These are phyloP conservation scores for Xylaria telfairii DNA, from an alignment of 495 filamentous ascomycete species.

Conservation along the genomic window DNA sequence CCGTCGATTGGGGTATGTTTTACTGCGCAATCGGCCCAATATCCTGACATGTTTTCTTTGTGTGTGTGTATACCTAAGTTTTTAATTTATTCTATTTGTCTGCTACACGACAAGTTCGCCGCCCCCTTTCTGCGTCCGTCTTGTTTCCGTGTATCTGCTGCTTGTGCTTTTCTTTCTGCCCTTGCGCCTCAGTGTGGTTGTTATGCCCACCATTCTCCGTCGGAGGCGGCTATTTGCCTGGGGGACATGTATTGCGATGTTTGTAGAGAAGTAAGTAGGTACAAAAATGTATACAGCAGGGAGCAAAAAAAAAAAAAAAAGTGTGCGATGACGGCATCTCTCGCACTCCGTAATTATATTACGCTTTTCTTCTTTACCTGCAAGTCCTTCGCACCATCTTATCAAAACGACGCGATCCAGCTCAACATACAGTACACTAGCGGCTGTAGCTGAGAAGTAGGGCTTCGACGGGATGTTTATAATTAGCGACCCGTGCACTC, in stretches of 20 bases:
- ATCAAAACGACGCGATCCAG: not conserved
- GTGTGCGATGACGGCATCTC: not conserved
- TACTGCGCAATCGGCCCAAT: conserved; percentile 9
- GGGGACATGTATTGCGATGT: no score
- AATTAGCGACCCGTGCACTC: not conserved
- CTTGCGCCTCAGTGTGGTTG: not conserved
- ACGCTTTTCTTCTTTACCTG: not conserved
- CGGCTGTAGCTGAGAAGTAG: conserved; percentile 21
- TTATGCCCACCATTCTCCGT: not conserved
- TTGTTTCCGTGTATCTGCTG: not conserved
- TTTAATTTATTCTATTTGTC: not conserved
- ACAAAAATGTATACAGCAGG: no score
- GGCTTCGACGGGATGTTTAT: conserved; percentile 9
- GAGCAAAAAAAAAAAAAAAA: no score
- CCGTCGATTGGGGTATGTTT: conserved; percentile 2
- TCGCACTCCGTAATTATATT: not conserved
- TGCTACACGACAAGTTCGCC: not conserved
- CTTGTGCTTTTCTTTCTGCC: not conserved
- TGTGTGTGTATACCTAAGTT: not conserved
- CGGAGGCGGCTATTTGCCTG: not conserved
- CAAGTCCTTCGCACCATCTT: not conserved
- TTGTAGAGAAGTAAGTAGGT: no score
- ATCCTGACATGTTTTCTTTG: not conserved
- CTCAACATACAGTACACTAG: conserved; percentile 3
- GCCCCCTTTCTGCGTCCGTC: not conserved